Base-by-base conservation (phyloP, 768 basidiomycete species). In the Kwoniella shandongensis region DNA sequence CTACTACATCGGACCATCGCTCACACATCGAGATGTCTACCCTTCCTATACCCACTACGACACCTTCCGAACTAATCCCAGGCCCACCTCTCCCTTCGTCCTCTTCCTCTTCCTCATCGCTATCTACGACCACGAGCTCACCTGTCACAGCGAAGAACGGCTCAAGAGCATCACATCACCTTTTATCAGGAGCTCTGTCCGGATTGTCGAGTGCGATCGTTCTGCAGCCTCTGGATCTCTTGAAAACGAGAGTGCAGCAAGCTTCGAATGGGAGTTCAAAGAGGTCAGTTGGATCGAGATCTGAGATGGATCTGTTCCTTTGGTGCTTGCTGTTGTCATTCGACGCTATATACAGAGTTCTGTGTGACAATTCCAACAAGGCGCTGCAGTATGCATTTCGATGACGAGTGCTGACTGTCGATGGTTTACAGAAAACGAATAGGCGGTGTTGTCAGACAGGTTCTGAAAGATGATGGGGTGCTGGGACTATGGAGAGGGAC, bases 191-290 rank as follows among this genome's bases (percentile, higher is more conserved):
- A 7, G 75, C 63, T 0, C 50, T 73, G 12, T 74, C 72, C 29
- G 77, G 77, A 10, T 59, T 78, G 8, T 70, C 74, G 0, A 68
- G 65, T 0, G 68, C 76, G 10, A 59, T 78, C 22, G 63, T 59
- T 11, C 64, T 78, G 0, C 77, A 78, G 51, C 77, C 77, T 2
- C 59, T 94, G 63, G 92, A 96, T 78, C 79, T 94, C 22, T 77
- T 96, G 64, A 96, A 96, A 78, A 94, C 92, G n/a, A 83, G 91
- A 44, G 71, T 92, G 64, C 91, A 93, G 73, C 90, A 92, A 76
- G 63, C 61, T 6, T 86, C 40, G 17, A 23, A 42, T 23, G 40
- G 46, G 26, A 25, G 51, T 7, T 29, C 53, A 3, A 65, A 65
- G 47, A 38, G 66, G 66, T 68, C 18, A 20, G 63, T 59, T 12